Evolutionary conservation across 179 eudicot species (phyloP), one percentile per base, ranked within the genome.

Genomic region (Gypsophila paniculata): DNA sequence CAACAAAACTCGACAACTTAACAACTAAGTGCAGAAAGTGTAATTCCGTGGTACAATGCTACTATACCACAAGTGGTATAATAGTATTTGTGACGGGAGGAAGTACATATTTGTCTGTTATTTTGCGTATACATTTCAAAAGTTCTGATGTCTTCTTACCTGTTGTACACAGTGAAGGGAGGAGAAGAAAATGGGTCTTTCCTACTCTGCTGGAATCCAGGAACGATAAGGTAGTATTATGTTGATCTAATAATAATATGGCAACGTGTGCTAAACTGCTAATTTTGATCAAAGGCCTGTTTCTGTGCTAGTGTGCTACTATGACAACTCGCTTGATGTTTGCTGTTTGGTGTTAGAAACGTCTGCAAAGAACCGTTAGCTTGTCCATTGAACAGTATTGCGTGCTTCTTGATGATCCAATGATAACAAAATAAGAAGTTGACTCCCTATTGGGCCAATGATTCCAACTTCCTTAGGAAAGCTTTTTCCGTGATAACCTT

Each of bases 171-270:
- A 94, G 99, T 78, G 99, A 94, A 84, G 99, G 99, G 73, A 90
- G 95, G 80, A 87, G 99, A 81, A 88, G 97, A 78, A 91, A 90
- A 79, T 94, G 99, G 99, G 82, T 87, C 76, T 90, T 94, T 68
- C 99, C 99, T 36, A 85, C 85, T 48, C 89, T 94, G 34, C 75
- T 77, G 72, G 88, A 82, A 72, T 80, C 85, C 70, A 65, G 75
- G 48, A 70, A 54, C 42, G 68, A 76, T 11, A 81, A 87, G 99
- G 97, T 94, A 82, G 36, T 79, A 15, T 62, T 77, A 53, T 29
- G 44, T 34, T 70, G 13, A 12, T 68, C 17, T 46, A 59, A 44
- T 64, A 10, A 23, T 38, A n/a, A 15, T 22, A 18, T 55, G 60
- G 42, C 19, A 23, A 23, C 7, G 6, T 26, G 4, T 34, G 49